Base-by-base conservation (phyloP, 2,329 filamentous ascomycete species). In the Parafenestella ontariensis region DNA sequence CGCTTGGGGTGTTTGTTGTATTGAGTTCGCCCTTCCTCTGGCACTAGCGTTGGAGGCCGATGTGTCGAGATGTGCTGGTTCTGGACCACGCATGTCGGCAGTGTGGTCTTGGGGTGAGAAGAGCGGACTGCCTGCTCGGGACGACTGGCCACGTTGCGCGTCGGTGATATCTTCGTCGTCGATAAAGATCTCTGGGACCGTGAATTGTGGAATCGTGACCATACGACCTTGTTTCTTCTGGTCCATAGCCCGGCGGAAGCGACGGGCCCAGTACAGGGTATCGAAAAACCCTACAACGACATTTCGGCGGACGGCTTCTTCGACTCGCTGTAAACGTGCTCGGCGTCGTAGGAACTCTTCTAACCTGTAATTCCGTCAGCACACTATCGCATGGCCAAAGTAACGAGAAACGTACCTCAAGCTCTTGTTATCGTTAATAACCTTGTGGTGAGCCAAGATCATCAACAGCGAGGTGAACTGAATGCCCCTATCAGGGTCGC, bases 371-470 rank as follows among this genome's bases (percentile, higher is more conserved):
- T 46, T 45, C 18, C 44, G 46, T 54, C 41, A 56, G 34, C 34
- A 24, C 4, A 5, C 9, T 39, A 37, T 28, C 45, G 33, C 33
- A 37, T 17, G 1, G 18, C 15, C 4, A 17, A 31, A 24, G n/a
- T 3, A 13, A n/a, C 15, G 17, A 29, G 8, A 18, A 20, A 54
- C 64, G 72, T 79, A 90, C 88, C 85, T 89, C 70, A 99, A 80
- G 76, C 92, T 96, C 82, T 97, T 97, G 80, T 89, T 97, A 76
- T 99, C 95, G 64, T 89, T 96, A 74, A 99, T 99, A 70, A 99
- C 92, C 70, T 98, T 99, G 82, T 99, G 96, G 76, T 99, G 95
- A 29, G 96, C 94, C 52, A 99, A 82, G 56, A 96, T 96, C 89
- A 99, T 95, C 46, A 99, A 82, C 20, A 97, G 89, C 6, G 89